Percentiles rank a stretch among this genome's conserved stretches.
phyloP scores from a whole-genome alignment of 2,329 filamentous ascomycete species.

The Colletotrichum cuscutae region DNA sequence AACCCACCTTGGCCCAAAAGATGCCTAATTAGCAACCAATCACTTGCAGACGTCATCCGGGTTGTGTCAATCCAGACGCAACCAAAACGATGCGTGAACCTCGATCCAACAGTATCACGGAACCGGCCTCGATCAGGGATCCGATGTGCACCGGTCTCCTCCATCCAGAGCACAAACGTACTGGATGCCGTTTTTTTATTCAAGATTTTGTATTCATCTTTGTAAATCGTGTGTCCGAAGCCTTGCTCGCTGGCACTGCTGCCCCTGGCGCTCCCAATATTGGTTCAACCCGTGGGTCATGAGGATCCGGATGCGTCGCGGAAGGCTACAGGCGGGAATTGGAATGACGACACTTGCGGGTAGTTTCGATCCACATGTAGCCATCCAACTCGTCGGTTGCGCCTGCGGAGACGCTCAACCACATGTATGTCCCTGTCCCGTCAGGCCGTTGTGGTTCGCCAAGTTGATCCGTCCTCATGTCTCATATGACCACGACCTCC shows the following conservation, averaged over 20 bases:
- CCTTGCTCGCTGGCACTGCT: not conserved
- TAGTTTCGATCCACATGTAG: constrained; percentile 11
- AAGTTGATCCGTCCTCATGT: not conserved
- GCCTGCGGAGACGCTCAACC: not conserved
- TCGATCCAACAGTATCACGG: not conserved
- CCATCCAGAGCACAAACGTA: not conserved
- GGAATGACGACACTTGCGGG: constrained; percentile 30
- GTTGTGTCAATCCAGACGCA: constrained; percentile 18
- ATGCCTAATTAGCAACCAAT: constrained; percentile 32
- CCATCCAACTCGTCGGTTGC: not conserved
- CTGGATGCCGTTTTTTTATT: not conserved
- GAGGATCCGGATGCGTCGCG: constrained; percentile 3
- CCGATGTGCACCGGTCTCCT: not conserved
- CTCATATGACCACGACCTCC: not conserved
- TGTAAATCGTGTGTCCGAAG: not conserved
- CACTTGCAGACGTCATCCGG: constrained; percentile 23
- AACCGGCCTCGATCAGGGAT: not conserved
- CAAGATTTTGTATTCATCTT: not conserved
- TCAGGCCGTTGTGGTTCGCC: constrained; percentile 15
- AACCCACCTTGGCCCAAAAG: constrained; percentile 40
- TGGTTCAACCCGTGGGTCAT: not conserved
- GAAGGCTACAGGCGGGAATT: constrained; percentile 19
- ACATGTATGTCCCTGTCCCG: constrained; percentile 11
- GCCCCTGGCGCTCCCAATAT: constrained; percentile 8
- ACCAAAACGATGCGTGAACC: constrained; percentile 14